phyloP scores from a whole-genome alignment of 805 yeast species.

The Pichia occidentalis region DNA sequence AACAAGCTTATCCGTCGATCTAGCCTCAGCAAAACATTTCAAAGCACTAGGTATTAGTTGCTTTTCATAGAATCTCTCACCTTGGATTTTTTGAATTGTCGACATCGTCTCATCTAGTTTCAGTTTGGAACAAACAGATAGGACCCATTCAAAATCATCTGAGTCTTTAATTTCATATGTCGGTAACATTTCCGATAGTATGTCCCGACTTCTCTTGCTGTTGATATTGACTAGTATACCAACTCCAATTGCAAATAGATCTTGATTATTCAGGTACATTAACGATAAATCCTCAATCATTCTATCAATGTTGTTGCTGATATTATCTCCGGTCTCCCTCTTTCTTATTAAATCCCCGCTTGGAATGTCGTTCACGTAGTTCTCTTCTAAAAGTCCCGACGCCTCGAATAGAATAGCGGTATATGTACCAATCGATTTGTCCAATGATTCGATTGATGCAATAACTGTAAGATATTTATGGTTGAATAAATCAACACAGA shows the following conservation, averaged over 20 bases:
- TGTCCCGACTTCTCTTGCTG: conserved; percentile 36
- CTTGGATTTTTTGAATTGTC: conserved; percentile 48
- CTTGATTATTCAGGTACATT: conserved; percentile 45
- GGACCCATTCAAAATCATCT: conserved; percentile 76
- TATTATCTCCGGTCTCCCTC: conserved; percentile 8
- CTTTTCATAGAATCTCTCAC: conserved; percentile 27
- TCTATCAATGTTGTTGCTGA: conserved; percentile 23
- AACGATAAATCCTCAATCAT: conserved; percentile 50
- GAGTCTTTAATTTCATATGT: conserved; percentile 54
- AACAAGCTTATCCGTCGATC: conserved; percentile 46
- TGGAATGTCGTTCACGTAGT: conserved; percentile 24
- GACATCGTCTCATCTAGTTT: conserved; percentile 53
- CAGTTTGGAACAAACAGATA: conserved; percentile 65
- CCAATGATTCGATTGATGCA: conserved; percentile 52
- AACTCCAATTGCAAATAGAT: conserved; percentile 59
- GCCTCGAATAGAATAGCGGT: conserved; percentile 57
- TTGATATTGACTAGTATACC: conserved; percentile 51
- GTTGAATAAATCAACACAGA: conserved; percentile 50
- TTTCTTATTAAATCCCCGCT: not conserved
- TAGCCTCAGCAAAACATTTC: conserved; percentile 57
- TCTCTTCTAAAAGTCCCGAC: conserved; percentile 48
- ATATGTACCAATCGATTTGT: conserved; percentile 58
- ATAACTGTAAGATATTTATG: conserved; percentile 52
- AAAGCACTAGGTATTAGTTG: conserved; percentile 50
- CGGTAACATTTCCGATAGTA: conserved; percentile 54